phyloP scores from a whole-genome alignment of 2,329 filamentous ascomycete genomes.

The Talaromyces albobiverticillius region DNA sequence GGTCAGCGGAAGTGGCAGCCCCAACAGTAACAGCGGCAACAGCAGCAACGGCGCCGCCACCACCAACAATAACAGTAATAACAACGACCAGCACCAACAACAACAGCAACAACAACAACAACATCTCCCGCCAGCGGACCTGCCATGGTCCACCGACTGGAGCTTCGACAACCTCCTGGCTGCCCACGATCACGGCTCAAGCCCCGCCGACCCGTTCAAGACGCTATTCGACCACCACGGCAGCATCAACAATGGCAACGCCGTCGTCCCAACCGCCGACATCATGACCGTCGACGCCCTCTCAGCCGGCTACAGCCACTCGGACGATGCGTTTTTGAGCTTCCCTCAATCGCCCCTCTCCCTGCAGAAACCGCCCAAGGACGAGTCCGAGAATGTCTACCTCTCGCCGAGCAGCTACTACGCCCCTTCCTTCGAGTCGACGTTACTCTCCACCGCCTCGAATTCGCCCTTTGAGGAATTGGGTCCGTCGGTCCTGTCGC shows the following conservation, averaged over 20 bases:
- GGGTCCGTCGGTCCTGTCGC: constrained; percentile 10
- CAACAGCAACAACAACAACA: too few species aligned
- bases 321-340: constrained; percentile 11
- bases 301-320: constrained; percentile 8
- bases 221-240: constrained; percentile 3
- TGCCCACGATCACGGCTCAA: constrained; percentile 4
- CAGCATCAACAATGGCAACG: neutral
- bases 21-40: too few species aligned
- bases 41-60: too few species aligned
- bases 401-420: constrained; percentile 15
- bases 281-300: constrained; percentile 8
- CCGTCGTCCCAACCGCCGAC: constrained; percentile 4
- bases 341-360: constrained; percentile 3
- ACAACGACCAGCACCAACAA: too few species aligned
- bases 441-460: constrained; percentile 8
- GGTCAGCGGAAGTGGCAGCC: neutral
- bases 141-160: constrained; percentile 12
- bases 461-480: constrained; percentile 10
- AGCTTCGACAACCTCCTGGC: constrained; percentile 13
- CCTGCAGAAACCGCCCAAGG: constrained; percentile 12
- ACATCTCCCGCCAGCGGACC: neutral
- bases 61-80: too few species aligned
- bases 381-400: constrained; percentile 14
- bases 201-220: neutral
- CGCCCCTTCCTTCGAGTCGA: constrained; percentile 13